Evolutionary conservation across 192 early-diverging fungal species (phyloP).

Genomic region (Backusella tarrabulga): DNA sequence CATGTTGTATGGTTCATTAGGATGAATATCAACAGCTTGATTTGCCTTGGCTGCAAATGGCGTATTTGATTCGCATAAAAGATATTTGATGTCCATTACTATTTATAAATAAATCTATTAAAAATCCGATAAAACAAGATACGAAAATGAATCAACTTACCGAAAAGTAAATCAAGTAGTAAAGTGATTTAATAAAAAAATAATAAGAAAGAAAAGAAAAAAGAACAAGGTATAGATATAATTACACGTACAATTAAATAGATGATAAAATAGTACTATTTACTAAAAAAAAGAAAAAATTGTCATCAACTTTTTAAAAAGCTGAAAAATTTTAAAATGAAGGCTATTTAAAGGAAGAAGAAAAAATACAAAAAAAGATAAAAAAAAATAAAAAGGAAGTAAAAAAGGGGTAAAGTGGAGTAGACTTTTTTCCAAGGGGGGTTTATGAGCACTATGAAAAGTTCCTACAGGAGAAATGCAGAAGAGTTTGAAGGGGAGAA

Average conservation of each 20-base stretch:
- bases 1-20: not conserved
- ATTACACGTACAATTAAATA: slow-evolving; percentile 9
- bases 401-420: slow-evolving; percentile 1
- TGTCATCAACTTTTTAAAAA: not conserved
- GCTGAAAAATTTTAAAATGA: not conserved
- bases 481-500: not conserved
- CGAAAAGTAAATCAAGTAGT: not conserved
- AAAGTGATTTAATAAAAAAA: not conserved
- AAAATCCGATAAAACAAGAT: slow-evolving; percentile 1
- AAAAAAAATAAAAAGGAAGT: slow-evolving; percentile 7
- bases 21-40: not conserved
- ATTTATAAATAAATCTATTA: not conserved
- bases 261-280: not conserved
- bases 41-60: not conserved
- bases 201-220: not conserved
- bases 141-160: not conserved
- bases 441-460: not conserved
- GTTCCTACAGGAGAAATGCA: slow-evolving; percentile 16
- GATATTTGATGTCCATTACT: slow-evolving; percentile 12
- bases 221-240: not conserved
- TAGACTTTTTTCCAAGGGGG: not conserved
- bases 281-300: slow-evolving; percentile 5
- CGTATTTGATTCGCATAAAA: slow-evolving; percentile 5
- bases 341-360: not conserved
- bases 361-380: slow-evolving; percentile 4